Evolutionary conservation across 306 rosid genomes (phyloP).

Genomic region (Sicyos edulis): DNA sequence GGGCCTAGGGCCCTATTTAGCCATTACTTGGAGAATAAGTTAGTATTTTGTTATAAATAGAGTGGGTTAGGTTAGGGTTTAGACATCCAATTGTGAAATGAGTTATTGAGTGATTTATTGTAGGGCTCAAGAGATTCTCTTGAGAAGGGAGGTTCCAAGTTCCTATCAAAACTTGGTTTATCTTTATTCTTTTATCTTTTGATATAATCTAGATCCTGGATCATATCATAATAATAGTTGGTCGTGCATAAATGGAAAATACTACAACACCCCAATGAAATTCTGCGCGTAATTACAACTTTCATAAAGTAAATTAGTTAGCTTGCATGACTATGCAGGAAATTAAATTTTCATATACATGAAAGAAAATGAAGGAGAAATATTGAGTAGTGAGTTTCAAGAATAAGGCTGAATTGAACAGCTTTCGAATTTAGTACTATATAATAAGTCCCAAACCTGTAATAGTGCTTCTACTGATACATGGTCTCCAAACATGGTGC

Average conservation of each 20-base stretch:
- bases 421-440: slow-evolving; percentile 6
- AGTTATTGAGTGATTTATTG: too few relatives aligned
- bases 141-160: too few relatives aligned
- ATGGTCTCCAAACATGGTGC: slow-evolving; percentile 65
- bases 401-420: not conserved
- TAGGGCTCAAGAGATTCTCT: too few relatives aligned
- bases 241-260: slow-evolving; percentile 2
- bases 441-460: slow-evolving; percentile 43
- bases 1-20: too few relatives aligned
- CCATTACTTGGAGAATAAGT: too few relatives aligned
- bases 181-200: too few relatives aligned
- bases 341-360: not conserved
- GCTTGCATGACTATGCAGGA: not conserved
- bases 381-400: slow-evolving; percentile 7
- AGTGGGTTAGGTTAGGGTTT: too few relatives aligned
- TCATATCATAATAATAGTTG: too few relatives aligned
- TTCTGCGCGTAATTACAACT: not conserved
- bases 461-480: slow-evolving; percentile 40
- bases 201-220: too few relatives aligned
- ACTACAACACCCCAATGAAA: not conserved
- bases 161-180: too few relatives aligned
- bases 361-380: not conserved
- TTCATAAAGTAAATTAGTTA: not conserved
- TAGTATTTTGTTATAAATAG: too few relatives aligned
- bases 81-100: too few relatives aligned